Base-by-base conservation (phyloP, 257 asterid genomes). In the Capsicum chinense region DNA sequence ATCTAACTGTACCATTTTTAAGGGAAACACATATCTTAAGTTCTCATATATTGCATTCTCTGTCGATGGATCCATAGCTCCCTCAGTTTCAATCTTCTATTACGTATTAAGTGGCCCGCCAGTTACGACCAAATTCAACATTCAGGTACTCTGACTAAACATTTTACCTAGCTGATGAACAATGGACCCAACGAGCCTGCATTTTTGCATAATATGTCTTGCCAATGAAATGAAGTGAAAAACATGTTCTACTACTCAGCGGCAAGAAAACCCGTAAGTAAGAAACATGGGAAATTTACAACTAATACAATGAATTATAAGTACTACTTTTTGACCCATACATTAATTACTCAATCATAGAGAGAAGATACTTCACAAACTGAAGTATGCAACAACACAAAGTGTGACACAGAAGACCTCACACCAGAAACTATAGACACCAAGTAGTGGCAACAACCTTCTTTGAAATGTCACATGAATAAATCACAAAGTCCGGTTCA, bases 341-440 rank as follows among this genome's bases (percentile, higher is more conserved):
- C 8, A 70, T 50, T 76, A 52, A 7, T 76, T 76, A 76, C n/a
- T 52, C 44, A 6, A 76, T 7, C 0, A 10, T 7, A 54, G 63
- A 76, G 81, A 50, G 62, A 4, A 52, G 44, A 26, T 76, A 13
- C n/a, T 73, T 73, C 80, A 76, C 47, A 76, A 19, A 76, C 60
- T 76, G 52, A 33, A 76, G 17, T 6, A 76, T 76, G 48, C 81
- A 50, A 76, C 60, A 76, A 50, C 81, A 52, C 81, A 21, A 52
- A 50, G 21, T 52, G 21, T 50, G 80, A 50, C 60, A 4, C 47
- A 13, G 8, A 37, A 13, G 14, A 42, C 54, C 56, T 39, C 56
- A 69, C 54, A 39, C 33, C 14, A 69, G 78, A 69, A 4, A 1
- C 14, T 39, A 37, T 39, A 69, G 79, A 54, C 63, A 52, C 15